Percentiles rank a stretch among this genome's conserved stretches.
phyloP scores from a whole-genome alignment of 192 early-diverging fungal species.

The Podila clonocystis region DNA sequence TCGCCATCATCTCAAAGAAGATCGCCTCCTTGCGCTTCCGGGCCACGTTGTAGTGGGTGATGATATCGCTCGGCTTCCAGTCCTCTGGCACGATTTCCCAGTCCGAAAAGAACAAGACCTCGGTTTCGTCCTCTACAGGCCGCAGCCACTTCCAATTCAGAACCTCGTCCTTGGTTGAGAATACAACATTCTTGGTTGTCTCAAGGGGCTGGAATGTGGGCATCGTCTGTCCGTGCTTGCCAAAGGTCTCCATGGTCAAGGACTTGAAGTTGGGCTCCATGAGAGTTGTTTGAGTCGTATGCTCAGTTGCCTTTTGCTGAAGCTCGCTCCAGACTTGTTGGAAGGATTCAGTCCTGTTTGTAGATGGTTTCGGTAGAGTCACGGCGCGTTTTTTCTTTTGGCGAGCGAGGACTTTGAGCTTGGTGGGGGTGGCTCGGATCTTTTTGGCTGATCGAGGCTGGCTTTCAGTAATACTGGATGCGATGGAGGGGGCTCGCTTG shows the following conservation, averaged over 20 bases:
- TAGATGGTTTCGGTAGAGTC: no score
- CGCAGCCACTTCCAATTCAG: neutral
- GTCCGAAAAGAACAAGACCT: neutral
- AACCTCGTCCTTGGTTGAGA: neutral
- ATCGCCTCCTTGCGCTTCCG: neutral
- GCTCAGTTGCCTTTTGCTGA: no score
- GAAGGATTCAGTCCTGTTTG: no score
- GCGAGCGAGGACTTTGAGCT: neutral
- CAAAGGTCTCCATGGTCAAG: no score
- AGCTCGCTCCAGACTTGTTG: no score
- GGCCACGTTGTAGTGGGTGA: neutral
- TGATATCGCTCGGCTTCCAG: neutral
- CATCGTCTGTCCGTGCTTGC: neutral
- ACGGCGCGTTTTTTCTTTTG: neutral
- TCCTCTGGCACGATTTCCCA: neutral
- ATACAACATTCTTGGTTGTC: neutral
- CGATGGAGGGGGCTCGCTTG: no score
- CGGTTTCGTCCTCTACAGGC: neutral
- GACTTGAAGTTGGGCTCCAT: no score
- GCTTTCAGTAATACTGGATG: no score
- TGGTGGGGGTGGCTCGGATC: no score
- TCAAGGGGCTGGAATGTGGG: neutral
- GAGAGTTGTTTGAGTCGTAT: no score
- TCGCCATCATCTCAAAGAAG: neutral
- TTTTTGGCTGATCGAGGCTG: no score